Evolutionary conservation across 2,329 filamentous ascomycete species (phyloP), one percentile per base, ranked within the genome.

Genomic region (Botrytis sinoallii): DNA sequence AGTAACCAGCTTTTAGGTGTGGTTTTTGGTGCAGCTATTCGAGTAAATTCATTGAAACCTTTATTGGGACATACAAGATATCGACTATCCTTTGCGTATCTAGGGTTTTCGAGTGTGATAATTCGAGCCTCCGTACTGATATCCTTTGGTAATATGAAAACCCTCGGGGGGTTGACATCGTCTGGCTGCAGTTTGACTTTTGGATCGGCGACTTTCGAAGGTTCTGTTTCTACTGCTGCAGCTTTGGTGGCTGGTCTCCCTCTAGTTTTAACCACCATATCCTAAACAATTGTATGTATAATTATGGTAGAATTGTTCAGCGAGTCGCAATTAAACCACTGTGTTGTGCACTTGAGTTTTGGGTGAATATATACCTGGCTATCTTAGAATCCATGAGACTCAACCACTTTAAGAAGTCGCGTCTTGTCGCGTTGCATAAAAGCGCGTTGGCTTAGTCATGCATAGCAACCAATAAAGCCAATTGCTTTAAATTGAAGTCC

Each of bases 31-130:
- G 86, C 84, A 3, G 85, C 81, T 75, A 91, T 84, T 77, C 83
- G 86, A 52, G 86, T 91, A 79, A 92, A 90, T 78, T 92, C 90
- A 83, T 89, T 90, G 75, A 92, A 85, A 73, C 89, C 90, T 1
- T 85, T 86, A 69, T 88, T 82, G 4, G 89, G 88, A 76, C 90
- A 91, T 46, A 89, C 84, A 22, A 92, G 84, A 79, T 90, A 92
- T 77, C 89, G 86, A 10, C 87, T 85, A 4, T 88, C 86, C 46
- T 84, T 85, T 29, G 81, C 81, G 77, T 86, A 86, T 78, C 88
- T 85, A 6, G 90, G 89, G 76, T 92, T 86, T 32, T 87, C 86
- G 55, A 92, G 84, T 1, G 86, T 87, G 70, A 91, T 83, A 71
- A 92, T 87, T 71, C 86, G 86, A 35, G 89, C 87, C 6, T 86